Conservation (phyloP, 1,284 basidiomycete species). For the Flammula alnicola region DNA sequence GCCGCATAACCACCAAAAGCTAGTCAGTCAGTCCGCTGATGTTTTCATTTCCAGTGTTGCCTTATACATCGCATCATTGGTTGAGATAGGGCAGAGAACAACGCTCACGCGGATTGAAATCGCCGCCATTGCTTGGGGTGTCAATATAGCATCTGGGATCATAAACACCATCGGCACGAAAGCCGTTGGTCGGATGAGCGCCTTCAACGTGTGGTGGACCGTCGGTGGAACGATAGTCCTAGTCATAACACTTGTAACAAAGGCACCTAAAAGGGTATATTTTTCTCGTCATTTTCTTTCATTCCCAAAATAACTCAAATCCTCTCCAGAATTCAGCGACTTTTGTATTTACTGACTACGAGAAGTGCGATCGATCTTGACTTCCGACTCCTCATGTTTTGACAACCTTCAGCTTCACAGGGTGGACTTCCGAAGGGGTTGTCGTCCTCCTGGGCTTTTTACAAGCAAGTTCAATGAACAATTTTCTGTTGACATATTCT, state of each 20-base stretch:
- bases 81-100: constrained; percentile 52
- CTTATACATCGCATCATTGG: constrained; percentile 57
- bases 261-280: constrained; percentile 56
- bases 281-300: neutral
- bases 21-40: neutral
- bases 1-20: neutral
- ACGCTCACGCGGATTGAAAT: constrained; percentile 55
- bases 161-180: constrained; percentile 61
- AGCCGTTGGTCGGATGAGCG: constrained; percentile 59
- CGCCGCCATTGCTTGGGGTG: constrained; percentile 59
- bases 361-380: constrained; percentile 45
- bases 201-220: constrained; percentile 67
- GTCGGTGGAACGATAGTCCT: constrained; percentile 62
- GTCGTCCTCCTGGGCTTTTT: constrained; percentile 65
- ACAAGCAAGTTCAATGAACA: constrained; percentile 38
- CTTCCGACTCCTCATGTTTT: neutral
- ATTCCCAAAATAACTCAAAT: neutral
- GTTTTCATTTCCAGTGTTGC: constrained; percentile 43
- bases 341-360: constrained; percentile 63
- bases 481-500: neutral
- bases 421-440: constrained; percentile 57
- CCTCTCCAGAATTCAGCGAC: constrained; percentile 49
- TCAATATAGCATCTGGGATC: constrained; percentile 58
- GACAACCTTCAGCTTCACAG: constrained; percentile 50
- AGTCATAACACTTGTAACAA: constrained; percentile 58